Conservation (phyloP, 225 moss, liverwort and hornwort species). For the Bryum argenteum region DNA sequence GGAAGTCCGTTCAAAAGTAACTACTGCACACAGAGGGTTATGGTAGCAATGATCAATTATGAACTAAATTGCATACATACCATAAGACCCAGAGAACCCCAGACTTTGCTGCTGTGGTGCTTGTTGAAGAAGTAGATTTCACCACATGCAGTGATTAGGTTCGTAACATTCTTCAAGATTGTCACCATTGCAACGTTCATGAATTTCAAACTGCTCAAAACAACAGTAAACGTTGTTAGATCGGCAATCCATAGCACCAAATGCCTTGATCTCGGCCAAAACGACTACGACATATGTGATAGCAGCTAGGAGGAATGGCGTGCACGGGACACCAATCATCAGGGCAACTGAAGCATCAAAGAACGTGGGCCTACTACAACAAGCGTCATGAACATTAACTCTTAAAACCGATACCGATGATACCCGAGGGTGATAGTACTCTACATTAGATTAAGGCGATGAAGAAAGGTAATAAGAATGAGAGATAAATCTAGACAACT, state of each 20-base stretch:
- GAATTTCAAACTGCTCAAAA: slow-evolving; percentile 76
- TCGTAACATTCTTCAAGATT: slow-evolving; percentile 96
- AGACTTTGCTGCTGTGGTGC: slow-evolving; percentile 86
- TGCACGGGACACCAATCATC: slow-evolving; percentile 2
- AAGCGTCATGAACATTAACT: background rate
- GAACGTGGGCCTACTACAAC: background rate
- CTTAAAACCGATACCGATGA: background rate
- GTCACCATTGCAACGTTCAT: slow-evolving; percentile 99
- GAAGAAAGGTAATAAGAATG: background rate
- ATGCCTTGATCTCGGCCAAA: slow-evolving; percentile 7
- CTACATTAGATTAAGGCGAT: background rate
- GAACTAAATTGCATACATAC: slow-evolving; percentile 43
- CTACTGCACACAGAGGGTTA: slow-evolving; percentile 1
- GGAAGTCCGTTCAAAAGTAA: slow-evolving; percentile 1
- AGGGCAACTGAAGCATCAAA: background rate
- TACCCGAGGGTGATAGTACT: background rate
- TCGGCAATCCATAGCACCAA: background rate
- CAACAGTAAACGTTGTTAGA: slow-evolving; percentile 27
- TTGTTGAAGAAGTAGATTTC: slow-evolving; percentile 96
- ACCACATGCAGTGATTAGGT: slow-evolving; percentile 93
- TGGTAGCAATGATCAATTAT: slow-evolving; percentile 17
- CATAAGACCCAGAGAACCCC: slow-evolving; percentile 89
- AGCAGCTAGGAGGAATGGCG: background rate
- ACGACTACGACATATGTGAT: background rate
- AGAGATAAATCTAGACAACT: background rate